phyloP scores from a whole-genome alignment of 2,329 filamentous ascomycete species.

The Thermomyces lanuginosus region DNA sequence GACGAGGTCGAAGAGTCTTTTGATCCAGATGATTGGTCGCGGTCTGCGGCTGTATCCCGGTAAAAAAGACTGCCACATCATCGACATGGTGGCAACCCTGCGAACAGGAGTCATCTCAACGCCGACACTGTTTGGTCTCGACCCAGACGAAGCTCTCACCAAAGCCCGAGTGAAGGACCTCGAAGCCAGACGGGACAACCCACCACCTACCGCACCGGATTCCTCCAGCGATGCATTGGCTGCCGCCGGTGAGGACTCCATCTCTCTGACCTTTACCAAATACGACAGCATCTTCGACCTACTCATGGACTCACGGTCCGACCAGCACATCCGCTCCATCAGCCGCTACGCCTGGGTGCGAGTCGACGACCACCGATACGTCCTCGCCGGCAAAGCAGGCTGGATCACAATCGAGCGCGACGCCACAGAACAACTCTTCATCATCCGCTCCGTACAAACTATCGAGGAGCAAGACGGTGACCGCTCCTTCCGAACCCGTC shows the following conservation, averaged over 20 bases:
- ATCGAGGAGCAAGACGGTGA: slow-evolving; percentile 12
- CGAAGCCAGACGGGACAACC: slow-evolving; percentile 31
- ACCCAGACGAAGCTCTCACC: slow-evolving; percentile 61
- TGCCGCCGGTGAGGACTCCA: slow-evolving; percentile 12
- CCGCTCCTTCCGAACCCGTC: slow-evolving; percentile 47
- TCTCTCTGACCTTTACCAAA: slow-evolving; percentile 63
- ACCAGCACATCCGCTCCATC: slow-evolving; percentile 59
- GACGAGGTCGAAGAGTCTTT: slow-evolving; percentile 78
- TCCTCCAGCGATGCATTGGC: slow-evolving; percentile 12
- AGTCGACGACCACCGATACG: slow-evolving; percentile 50
- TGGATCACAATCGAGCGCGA: slow-evolving; percentile 38
- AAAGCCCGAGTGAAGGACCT: slow-evolving; percentile 49
- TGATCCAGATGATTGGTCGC: slow-evolving; percentile 94
- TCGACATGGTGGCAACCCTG: slow-evolving; percentile 85
- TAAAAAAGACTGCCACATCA: slow-evolving; percentile 82
- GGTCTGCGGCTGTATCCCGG: slow-evolving; percentile 69
- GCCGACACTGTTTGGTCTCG: slow-evolving; percentile 81
- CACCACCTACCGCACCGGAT: slow-evolving; percentile 12
- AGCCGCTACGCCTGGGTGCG: slow-evolving; percentile 73
- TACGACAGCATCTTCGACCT: slow-evolving; percentile 88
- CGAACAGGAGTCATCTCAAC: slow-evolving; percentile 74
- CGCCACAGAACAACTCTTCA: slow-evolving; percentile 11
- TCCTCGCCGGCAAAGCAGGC: slow-evolving; percentile 50
- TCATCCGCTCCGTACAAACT: slow-evolving; percentile 19
- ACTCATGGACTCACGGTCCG: slow-evolving; percentile 62